These are phyloP conservation scores for Psilocybe subaeruginosa DNA, from an alignment of 768 basidiomycete genomes.

Conservation along the genomic window DNA sequence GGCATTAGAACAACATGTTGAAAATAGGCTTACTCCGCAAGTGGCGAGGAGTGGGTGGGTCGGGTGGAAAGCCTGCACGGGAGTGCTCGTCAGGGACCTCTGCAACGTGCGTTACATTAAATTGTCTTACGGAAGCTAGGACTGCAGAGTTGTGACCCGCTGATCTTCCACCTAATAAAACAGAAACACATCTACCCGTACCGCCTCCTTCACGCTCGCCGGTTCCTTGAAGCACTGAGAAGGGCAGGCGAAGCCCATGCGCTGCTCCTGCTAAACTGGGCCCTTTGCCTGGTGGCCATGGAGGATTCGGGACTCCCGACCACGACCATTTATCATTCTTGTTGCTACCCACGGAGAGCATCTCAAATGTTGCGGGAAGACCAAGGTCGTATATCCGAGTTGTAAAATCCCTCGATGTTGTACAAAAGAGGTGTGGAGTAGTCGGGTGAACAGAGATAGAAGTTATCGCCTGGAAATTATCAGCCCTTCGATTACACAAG, in stretches of 20 bases:
- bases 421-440: constrained; percentile 62
- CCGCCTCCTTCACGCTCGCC: constrained; percentile 64
- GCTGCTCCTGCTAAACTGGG: constrained; percentile 68
- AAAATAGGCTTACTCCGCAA: constrained; percentile 59
- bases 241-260: constrained; percentile 64
- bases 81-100: not conserved
- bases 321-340: constrained; percentile 11
- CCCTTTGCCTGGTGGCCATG: constrained; percentile 53
- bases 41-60: constrained; percentile 70
- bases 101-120: not conserved
- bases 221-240: not conserved
- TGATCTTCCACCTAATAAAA: constrained; percentile 71
- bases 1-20: not conserved
- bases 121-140: constrained; percentile 54
- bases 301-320: constrained; percentile 44
- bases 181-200: constrained; percentile 61
- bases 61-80: constrained; percentile 68
- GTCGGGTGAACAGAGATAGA: constrained; percentile 68
- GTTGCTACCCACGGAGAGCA: constrained; percentile 9
- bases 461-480: constrained; percentile 53
- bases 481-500: not conserved
- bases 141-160: constrained; percentile 78
- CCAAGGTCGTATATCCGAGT: constrained; percentile 71
- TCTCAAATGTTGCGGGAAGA: constrained; percentile 18
- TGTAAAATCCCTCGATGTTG: constrained; percentile 74